Base-by-base conservation (phyloP, 495 filamentous ascomycete genomes). In the Cladorrhinum samala region DNA sequence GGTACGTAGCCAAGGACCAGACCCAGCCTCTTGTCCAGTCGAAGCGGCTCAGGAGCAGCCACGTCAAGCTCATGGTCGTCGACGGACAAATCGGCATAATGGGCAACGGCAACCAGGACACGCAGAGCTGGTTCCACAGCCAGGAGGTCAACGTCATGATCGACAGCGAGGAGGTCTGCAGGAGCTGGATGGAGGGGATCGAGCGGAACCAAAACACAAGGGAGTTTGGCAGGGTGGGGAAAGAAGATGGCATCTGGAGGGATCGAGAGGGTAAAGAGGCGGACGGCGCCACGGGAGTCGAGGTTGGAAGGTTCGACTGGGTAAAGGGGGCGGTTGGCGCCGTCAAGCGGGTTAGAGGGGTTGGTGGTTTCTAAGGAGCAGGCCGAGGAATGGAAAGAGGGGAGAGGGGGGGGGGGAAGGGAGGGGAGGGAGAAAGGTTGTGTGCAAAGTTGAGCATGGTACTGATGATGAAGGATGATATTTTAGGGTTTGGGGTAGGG, bases 31-130 rank as follows among this genome's bases (percentile, higher is more conserved):
- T 90, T 39, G 73, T 81, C 30, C 81, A 83, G 25, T 69, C 66
- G 9, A 78, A 76, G 59, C 84, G 86, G 62, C 68, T 74, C 23
- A 76, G 87, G 2, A 80, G 75, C 60, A 89, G 85, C 62, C 86
- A 90, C 61, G 70, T 89, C 64, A 91, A 91, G 63, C 66, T 91
- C 43, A 79, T 91, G 69, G 81, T 91, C 49, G 78, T 82, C 3
- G 87, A 91, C 62, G 80, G 77, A 37, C 72, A 68, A 41, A 68
- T 91, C 54, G 84, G 77, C 11, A 83, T 90, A 44, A 77, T 84
- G 71, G 85, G 86, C 5, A 87, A 81, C 56, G 87, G 87, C 1
- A 91, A 91, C 61, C 81, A 87, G 60, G 87, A 91, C 50, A 89
- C 87, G n/a, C 87, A 91, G 70, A 81, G 75, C 53, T 91, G 83